Conservation (phyloP, 768 basidiomycete species). For the Trametes villosa region DNA sequence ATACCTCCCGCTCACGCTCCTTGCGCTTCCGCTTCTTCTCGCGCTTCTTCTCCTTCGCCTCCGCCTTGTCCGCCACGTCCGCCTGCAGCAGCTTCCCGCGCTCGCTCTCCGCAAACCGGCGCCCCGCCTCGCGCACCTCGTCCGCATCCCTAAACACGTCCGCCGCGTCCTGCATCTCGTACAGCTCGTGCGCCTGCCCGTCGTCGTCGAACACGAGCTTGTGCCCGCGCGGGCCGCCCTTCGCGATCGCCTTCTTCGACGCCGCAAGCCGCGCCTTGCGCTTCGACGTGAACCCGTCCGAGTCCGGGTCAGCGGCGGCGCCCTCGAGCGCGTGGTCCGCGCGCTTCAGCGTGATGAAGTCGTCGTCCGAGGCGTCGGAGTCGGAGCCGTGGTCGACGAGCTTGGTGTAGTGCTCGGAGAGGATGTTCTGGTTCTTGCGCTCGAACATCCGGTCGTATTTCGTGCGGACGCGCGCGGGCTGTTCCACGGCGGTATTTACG, state of each 20-base stretch:
- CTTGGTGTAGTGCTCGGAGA: slow-evolving; percentile 88
- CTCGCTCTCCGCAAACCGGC: slow-evolving; percentile 74
- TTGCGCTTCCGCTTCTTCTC: slow-evolving; percentile 95
- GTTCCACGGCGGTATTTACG: not conserved
- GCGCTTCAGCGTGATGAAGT: slow-evolving; percentile 95
- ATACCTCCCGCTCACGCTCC: slow-evolving; percentile 58
- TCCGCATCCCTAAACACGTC: slow-evolving; percentile 63
- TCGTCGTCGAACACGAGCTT: slow-evolving; percentile 93
- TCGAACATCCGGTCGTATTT: slow-evolving; percentile 99
- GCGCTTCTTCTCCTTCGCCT: slow-evolving; percentile 84
- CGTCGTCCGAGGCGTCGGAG: slow-evolving; percentile 59
- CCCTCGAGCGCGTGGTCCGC: slow-evolving; percentile 74
- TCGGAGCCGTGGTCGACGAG: slow-evolving; percentile 72
- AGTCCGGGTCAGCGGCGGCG: slow-evolving; percentile 38
- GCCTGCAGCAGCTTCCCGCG: slow-evolving; percentile 68
- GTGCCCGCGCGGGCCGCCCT: slow-evolving; percentile 58
- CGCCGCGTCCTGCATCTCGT: slow-evolving; percentile 81
- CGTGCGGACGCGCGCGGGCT: slow-evolving; percentile 64
- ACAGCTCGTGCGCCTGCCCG: slow-evolving; percentile 77
- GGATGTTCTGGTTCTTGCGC: slow-evolving; percentile 90
- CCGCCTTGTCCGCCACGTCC: slow-evolving; percentile 77
- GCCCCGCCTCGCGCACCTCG: slow-evolving; percentile 66
- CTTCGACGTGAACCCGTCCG: slow-evolving; percentile 75
- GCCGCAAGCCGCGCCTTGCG: slow-evolving; percentile 78
- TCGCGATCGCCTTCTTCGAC: slow-evolving; percentile 74